phyloP scores from a whole-genome alignment of 805 yeast genomes.

The Candida boidinii region DNA sequence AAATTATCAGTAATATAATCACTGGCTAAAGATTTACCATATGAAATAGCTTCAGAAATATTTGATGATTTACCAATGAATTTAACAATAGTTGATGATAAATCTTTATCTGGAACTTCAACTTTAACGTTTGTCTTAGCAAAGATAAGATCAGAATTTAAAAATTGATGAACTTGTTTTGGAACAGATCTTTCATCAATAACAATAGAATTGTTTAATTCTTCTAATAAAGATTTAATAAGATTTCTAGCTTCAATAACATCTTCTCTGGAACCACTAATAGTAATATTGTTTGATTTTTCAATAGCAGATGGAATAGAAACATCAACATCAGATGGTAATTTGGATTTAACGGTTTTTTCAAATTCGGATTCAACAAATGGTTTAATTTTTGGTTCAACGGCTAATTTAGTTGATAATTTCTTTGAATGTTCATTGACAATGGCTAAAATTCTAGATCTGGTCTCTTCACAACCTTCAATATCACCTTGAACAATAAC shows the following conservation, averaged over 20 bases:
- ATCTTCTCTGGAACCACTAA: slow-evolving; percentile 66
- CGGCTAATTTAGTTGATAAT: slow-evolving; percentile 39
- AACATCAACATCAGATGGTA: slow-evolving; percentile 21
- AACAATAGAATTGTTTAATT: slow-evolving; percentile 35
- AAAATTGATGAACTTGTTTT: slow-evolving; percentile 56
- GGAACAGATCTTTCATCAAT: slow-evolving; percentile 60
- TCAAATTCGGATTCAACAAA: slow-evolving; percentile 30
- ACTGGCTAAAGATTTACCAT: slow-evolving; percentile 53
- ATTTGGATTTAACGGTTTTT: slow-evolving; percentile 6
- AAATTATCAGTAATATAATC: slow-evolving; percentile 55
- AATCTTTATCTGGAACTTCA: slow-evolving; percentile 37
- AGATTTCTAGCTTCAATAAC: slow-evolving; percentile 48
- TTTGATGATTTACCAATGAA: slow-evolving; percentile 54
- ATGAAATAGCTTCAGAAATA: slow-evolving; percentile 52
- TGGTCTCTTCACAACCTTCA: slow-evolving; percentile 74
- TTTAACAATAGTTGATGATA: slow-evolving; percentile 36
- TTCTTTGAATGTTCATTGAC: slow-evolving; percentile 68
- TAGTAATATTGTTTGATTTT: slow-evolving; percentile 33
- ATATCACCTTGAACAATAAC: slow-evolving; percentile 75
- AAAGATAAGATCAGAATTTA: slow-evolving; percentile 47
- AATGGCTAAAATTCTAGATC: slow-evolving; percentile 56
- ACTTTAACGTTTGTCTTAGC: slow-evolving; percentile 50
- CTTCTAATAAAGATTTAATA: slow-evolving; percentile 36
- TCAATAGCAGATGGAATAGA: slow-evolving; percentile 24
- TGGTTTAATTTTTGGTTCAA: slow-evolving; percentile 35